Evolutionary conservation across 2,329 filamentous ascomycete species (phyloP), one percentile per base, ranked within the genome.

Genomic region (Xylaria sp.): DNA sequence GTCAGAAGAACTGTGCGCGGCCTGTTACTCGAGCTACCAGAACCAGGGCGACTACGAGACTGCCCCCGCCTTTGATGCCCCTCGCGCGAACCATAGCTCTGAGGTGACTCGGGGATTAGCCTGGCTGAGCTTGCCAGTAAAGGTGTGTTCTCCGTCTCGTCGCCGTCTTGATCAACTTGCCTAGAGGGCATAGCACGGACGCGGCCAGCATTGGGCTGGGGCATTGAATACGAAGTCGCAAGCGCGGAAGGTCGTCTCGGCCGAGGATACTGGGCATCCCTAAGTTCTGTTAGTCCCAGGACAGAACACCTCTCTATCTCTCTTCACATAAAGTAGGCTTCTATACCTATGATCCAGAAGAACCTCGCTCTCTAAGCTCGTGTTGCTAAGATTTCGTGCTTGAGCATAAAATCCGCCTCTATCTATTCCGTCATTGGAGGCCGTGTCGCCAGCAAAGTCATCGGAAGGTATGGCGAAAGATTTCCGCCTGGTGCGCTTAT

Each of bases 311-410:
- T 50, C 8, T 36, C 6, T 4, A 21, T 5, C 19, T 50, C 8
- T 36, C 6, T 4, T 5, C 2, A 34, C n/a, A 14, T 14, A 2
- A 24, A 36, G 36, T 8, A n/a, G 50, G 32, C 24, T 8, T 56
- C 4, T 42, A 12, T 68, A 75, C 75, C 93, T 88, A 80, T 98
- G 95, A 80, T 98, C 95, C 19, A 98, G 83, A 73, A 98, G 82
- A 7, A 89, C 90, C 77, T 97, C 91, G 79, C 94, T 98, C 73
- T 98, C 95, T 71, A 98, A 83, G 79, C 95, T 98, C 0, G 92
- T 94, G 74, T 87, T 90, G 81, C 95, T 98, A 71, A 90, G 77
- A 77, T 92, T 93, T 53, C 82, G 80, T 7, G 83, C 77, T 60
- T 82, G 80, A 67, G 85, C 78, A 76, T 88, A 88, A 77, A 88